phyloP scores from a whole-genome alignment of 2,329 filamentous ascomycete genomes.

The Rhynchosporium secalis region DNA sequence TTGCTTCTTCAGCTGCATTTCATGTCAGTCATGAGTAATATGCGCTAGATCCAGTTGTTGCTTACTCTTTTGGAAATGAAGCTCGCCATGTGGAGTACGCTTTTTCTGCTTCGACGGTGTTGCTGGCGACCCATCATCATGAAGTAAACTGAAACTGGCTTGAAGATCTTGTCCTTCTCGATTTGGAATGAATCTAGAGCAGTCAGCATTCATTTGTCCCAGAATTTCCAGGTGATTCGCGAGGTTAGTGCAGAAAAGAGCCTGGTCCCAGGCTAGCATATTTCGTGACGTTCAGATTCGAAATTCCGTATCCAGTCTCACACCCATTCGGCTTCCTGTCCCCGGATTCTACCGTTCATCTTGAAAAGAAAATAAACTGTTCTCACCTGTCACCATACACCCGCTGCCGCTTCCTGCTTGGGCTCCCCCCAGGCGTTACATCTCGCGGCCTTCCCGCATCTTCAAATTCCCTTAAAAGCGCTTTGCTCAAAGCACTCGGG shows the following conservation, averaged over 20 bases:
- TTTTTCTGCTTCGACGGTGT: conserved; percentile 85
- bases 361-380: conserved; percentile 12
- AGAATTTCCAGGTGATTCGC: conserved; percentile 1
- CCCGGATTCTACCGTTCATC: no score
- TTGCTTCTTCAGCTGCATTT: conserved; percentile 79
- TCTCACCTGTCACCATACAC: conserved; percentile 59
- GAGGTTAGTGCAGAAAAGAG: not conserved
- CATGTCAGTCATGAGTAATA: conserved; percentile 4
- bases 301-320: not conserved
- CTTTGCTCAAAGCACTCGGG: conserved; percentile 58
- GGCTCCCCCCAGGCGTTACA: conserved; percentile 63
- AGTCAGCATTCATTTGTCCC: conserved; percentile 29
- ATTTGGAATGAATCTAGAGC: conserved; percentile 87
- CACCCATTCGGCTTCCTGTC: not conserved
- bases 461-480: conserved; percentile 59
- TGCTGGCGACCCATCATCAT: conserved; percentile 90
- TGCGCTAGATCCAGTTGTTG: conserved; percentile 17
- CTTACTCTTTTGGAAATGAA: conserved; percentile 91
- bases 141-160: conserved; percentile 86
- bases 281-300: not conserved
- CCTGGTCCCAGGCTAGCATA: not conserved
- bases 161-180: conserved; percentile 89
- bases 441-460: conserved; percentile 58
- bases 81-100: conserved; percentile 81
- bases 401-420: conserved; percentile 67